Evolutionary conservation across 495 filamentous ascomycete species (phyloP).

Genomic region (Penicillium cataractarum): DNA sequence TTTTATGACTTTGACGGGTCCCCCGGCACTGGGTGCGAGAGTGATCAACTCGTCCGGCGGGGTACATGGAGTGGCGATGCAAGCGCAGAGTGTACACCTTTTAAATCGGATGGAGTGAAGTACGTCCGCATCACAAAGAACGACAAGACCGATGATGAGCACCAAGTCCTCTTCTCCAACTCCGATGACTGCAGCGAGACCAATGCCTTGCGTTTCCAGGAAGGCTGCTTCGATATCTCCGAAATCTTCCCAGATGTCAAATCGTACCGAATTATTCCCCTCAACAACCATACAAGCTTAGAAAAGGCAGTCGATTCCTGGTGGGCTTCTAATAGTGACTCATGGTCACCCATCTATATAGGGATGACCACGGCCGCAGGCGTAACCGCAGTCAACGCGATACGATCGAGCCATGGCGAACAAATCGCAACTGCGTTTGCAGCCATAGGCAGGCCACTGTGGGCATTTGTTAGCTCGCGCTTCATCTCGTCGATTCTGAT

Average conservation of each 20-base stretch:
- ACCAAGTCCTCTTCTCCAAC: not conserved
- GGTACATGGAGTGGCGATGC: not conserved
- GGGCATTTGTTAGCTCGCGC: constrained; percentile 1
- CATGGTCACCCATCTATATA: not conserved
- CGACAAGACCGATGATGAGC: not conserved
- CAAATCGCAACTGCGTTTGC: not conserved
- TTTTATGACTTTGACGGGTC: not conserved
- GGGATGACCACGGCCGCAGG: not conserved
- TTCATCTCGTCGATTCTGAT: not conserved
- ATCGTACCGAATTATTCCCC: not conserved
- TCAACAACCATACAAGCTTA: not conserved
- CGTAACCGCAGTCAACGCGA: not conserved
- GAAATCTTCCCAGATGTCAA: not conserved
- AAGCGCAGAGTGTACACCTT: not conserved
- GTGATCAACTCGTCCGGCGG: not conserved
- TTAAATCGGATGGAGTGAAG: not conserved
- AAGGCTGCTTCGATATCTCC: not conserved
- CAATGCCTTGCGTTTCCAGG: not conserved
- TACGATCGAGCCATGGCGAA: not conserved
- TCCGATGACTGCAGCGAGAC: not conserved
- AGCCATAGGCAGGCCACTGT: not conserved
- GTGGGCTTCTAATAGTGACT: not conserved
- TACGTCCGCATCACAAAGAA: not conserved
- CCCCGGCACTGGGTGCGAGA: not conserved
- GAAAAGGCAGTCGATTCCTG: not conserved